Percentiles rank a stretch among this genome's conserved stretches.
phyloP scores from a whole-genome alignment of 148 eudicot species.

The Silene uniflora region DNA sequence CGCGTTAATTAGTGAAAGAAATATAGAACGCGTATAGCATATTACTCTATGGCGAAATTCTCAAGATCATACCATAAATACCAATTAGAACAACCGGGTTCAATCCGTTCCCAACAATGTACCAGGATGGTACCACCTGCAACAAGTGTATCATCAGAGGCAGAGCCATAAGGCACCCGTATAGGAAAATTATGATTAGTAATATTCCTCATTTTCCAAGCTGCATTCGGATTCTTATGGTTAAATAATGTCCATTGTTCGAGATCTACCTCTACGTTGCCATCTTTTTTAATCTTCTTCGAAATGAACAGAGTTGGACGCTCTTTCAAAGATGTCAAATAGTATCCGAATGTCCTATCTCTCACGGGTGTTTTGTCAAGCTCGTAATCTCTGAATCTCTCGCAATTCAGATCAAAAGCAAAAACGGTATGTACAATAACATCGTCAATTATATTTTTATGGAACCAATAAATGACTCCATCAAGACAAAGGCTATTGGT shows the following conservation, averaged over 20 bases:
- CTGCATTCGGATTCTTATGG: too few species aligned
- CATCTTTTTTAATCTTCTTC: too few species aligned
- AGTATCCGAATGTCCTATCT: background rate
- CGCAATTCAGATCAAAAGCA: slow-evolving; percentile 2
- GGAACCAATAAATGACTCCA: background rate
- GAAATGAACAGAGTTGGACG: background rate
- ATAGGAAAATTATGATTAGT: too few species aligned
- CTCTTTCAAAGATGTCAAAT: background rate
- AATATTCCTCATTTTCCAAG: too few species aligned
- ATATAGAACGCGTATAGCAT: too few species aligned
- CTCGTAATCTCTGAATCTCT: background rate
- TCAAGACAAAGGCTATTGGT: background rate
- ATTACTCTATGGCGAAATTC: background rate
- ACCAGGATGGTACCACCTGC: background rate
- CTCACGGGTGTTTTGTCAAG: background rate
- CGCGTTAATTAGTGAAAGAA: too few species aligned
- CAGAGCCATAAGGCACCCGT: background rate
- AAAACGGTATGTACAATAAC: background rate
- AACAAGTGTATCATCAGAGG: background rate
- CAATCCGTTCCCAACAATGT: background rate
- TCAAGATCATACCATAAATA: background rate
- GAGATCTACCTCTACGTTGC: too few species aligned
- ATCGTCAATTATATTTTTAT: background rate
- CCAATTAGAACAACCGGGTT: too few species aligned
- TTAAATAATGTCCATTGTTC: too few species aligned